Conservation (phyloP, 2,329 filamentous ascomycete species). For the Canariomyces notabilis region DNA sequence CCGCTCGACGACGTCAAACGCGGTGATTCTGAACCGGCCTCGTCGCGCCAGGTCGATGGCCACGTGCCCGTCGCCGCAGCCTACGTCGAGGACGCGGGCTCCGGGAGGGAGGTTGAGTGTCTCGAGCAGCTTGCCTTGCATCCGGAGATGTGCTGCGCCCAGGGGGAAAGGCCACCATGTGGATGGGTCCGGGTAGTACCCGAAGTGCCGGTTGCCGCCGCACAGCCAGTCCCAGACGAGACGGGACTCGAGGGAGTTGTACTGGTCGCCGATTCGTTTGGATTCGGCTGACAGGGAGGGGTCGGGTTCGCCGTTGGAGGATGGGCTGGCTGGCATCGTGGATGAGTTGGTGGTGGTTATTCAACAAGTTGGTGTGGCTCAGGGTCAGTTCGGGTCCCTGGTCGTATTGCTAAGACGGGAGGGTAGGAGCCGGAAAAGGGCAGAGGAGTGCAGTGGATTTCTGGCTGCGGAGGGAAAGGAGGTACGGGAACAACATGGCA, state of each 20-base stretch:
- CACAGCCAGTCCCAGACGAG: constrained; percentile 38
- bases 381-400: no score
- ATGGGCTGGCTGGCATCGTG: background rate
- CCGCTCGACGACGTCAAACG: constrained; percentile 44
- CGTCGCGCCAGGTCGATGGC: constrained; percentile 41
- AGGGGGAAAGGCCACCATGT: constrained; percentile 46
- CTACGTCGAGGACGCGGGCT: constrained; percentile 43
- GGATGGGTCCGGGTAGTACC: constrained; percentile 40
- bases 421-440: no score
- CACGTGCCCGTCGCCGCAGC: constrained; percentile 46
- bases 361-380: no score
- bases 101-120: constrained; percentile 34
- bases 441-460: no score
- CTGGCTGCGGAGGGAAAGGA: no score
- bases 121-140: constrained; percentile 34
- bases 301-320: background rate
- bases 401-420: no score
- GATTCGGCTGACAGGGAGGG: background rate
- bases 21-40: constrained; percentile 36
- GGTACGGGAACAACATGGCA: no score
- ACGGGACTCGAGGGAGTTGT: constrained; percentile 39
- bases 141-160: constrained; percentile 29
- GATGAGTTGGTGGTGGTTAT: background rate
- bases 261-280: constrained; percentile 30
- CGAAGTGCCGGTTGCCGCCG: constrained; percentile 45